Evolutionary conservation across 1,284 basidiomycete genomes (phyloP), one percentile per base, ranked within the genome.

Genomic region (Ustilago hordei): DNA sequence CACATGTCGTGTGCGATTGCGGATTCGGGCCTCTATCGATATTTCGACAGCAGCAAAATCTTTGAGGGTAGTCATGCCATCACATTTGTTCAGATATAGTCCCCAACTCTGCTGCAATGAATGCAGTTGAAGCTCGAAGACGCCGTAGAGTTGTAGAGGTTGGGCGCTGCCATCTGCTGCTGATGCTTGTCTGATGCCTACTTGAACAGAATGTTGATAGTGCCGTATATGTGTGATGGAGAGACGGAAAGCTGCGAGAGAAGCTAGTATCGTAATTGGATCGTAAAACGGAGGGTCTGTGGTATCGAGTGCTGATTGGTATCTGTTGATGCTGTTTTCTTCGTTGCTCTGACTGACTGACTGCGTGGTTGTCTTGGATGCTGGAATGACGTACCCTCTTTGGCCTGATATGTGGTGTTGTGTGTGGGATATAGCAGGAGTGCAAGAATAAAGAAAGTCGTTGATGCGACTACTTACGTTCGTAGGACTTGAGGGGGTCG

Each of bases 401-500:
- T 35, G 8, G 38, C 45, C n/a, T 38, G 34, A 23, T 17, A 12
- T 55, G 50, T 53, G 31, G 28, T 34, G 9, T 35, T 19, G 57
- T 60, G 50, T 41, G 45, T n/a, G 54, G n/a, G 35, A 50, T 41
- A 34, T 58, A 64, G 65, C 70, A 73, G 65, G 64, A 68, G 61
- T 58, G 54, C 28, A 34, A 57, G 39, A 9, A 28, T 28, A 28
- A 28, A 23, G 35, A 36, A 28, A 35, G 54, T 60, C 52, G 39
- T 48, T 62, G n/a, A 23, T 61, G 39, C 32, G 48, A 50, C 56
- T 43, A 75, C 72, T 75, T 75, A 75, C 72, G 55, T 75, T 60
- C 9, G 50, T 69, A 69, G 66, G 72, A 75, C 72, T 75, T 75
- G 72, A 70, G 64, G 72, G 53, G 66, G 67, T 57, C 60, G 56